Base-by-base conservation (phyloP, 2,329 filamentous ascomycete species). In the Fonsecaea monophora region DNA sequence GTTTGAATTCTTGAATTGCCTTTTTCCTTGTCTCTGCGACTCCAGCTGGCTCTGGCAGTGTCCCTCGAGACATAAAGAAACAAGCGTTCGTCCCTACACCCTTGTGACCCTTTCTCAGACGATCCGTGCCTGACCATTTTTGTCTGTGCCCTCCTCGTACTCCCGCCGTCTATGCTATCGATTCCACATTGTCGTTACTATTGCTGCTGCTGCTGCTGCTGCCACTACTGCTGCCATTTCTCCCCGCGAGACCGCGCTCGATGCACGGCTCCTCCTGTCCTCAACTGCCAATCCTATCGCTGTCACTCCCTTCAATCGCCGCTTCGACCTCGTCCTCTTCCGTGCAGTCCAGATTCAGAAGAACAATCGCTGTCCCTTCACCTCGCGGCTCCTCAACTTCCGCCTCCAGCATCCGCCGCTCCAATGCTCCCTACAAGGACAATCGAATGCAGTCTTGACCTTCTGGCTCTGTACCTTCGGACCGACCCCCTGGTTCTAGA, bases 381-480 rank as follows among this genome's bases (percentile, higher is more conserved):
- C 38, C 40, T 54, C 50, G 4, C 37, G 15, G 38, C 60, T 61
- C 45, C 62, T 50, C 37, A 64, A 64, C 60, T 50, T 10, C 9
- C 45, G 18, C 21, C 45, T 5, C 45, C 67, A 66, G 63, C 60
- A 64, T 62, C 67, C 67, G 64, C 67, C 67, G 67, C 64, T 69
- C 63, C 66, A 63, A 69, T 69, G 64, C 63, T 66, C 64, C 66
- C 56, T 69, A 66, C 67, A 69, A 69, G 66, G 67, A 66, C 67
- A 60, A 66, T 45, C 55, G 38, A 53, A 53, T 55, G 64, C 56
- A 64, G 67, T 69, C 63, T 66, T 69, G 63, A 48, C 45, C 25
- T 56, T 64, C 63, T 69, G 63, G 67, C 57, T 61, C 56, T 57
- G 53, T 64, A 55, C 30, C 50, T 57, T 69, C 53, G 67, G 67